phyloP scores from a whole-genome alignment of 2,329 filamentous ascomycete species.

The Didymella arachidicola region DNA sequence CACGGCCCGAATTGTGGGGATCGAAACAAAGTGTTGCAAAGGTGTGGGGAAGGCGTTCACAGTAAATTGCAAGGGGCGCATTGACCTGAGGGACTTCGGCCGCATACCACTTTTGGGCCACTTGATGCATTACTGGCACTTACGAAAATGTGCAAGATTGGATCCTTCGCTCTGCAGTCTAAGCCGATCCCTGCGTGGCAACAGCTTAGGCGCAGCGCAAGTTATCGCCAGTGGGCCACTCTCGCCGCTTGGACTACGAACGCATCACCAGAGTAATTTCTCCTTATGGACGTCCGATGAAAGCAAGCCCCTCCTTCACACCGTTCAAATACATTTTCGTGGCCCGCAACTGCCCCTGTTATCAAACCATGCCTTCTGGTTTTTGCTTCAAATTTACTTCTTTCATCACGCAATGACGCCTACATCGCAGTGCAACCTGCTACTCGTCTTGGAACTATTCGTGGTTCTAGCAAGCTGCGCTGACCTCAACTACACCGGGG shows the following conservation, averaged over 20 bases:
- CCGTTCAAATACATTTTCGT: slow-evolving; percentile 47
- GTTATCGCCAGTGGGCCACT: slow-evolving; percentile 8
- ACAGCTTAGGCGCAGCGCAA: slow-evolving; percentile 39
- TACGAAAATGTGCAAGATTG: slow-evolving; percentile 8
- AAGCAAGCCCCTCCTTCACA: slow-evolving; percentile 31
- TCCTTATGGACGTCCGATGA: slow-evolving; percentile 47
- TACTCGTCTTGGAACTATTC: slow-evolving; percentile 21
- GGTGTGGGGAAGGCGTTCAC: slow-evolving; percentile 24
- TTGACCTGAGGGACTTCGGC: slow-evolving; percentile 16
- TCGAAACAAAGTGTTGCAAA: slow-evolving; percentile 16
- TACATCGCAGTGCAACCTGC: slow-evolving; percentile 30
- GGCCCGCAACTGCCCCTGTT: slow-evolving; percentile 39
- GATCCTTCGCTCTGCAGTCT: slow-evolving; percentile 41
- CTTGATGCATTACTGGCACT: slow-evolving; percentile 1
- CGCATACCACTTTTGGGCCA: slow-evolving; percentile 12
- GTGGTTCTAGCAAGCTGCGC: slow-evolving; percentile 35
- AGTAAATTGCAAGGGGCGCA: slow-evolving; percentile 23
- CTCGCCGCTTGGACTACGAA: slow-evolving; percentile 13
- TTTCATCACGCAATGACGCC: slow-evolving; percentile 46
- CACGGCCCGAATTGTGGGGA: slow-evolving; percentile 20
- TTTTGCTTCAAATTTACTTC: slow-evolving; percentile 40
- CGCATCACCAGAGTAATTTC: slow-evolving; percentile 39
- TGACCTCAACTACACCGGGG: slow-evolving; percentile 40
- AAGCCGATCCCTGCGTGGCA: slow-evolving; percentile 46
- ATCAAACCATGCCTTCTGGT: slow-evolving; percentile 45